Conservation (phyloP, 2,329 filamentous ascomycete species). For the Pseudocercospora pini-densiflorae region DNA sequence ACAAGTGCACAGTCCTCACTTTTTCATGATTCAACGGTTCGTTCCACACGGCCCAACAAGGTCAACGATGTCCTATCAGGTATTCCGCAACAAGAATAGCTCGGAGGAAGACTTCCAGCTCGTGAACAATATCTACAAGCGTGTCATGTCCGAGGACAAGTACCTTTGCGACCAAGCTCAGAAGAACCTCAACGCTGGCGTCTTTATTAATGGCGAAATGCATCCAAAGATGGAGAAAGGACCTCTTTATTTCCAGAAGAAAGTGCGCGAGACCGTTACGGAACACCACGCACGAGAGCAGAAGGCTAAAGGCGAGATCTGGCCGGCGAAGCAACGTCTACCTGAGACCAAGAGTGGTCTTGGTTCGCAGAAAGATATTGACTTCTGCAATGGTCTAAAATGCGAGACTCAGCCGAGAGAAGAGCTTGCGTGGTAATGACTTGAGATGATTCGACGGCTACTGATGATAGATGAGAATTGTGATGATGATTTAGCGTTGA, state of each 20-base stretch:
- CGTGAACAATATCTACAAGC: slow-evolving; percentile 65
- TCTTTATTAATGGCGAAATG: slow-evolving; percentile 67
- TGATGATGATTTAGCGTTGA: background rate
- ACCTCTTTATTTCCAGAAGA: slow-evolving; percentile 60
- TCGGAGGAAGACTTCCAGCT: slow-evolving; percentile 62
- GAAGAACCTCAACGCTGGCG: slow-evolving; percentile 63
- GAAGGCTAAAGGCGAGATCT: slow-evolving; percentile 53
- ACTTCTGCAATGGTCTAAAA: slow-evolving; percentile 36
- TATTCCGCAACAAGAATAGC: slow-evolving; percentile 65
- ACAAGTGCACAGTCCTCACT: slow-evolving; percentile 54
- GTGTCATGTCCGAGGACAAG: slow-evolving; percentile 69
- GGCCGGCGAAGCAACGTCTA: slow-evolving; percentile 54
- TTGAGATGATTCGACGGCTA: background rate
- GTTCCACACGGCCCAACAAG: slow-evolving; percentile 58
- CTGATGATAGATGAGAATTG: slow-evolving; percentile 1
- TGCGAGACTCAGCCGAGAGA: slow-evolving; percentile 29
- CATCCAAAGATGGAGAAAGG: slow-evolving; percentile 65
- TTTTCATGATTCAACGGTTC: slow-evolving; percentile 68
- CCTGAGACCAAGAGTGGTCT: slow-evolving; percentile 23
- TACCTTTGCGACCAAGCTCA: slow-evolving; percentile 64
- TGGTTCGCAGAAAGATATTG: slow-evolving; percentile 32
- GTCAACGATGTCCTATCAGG: slow-evolving; percentile 65
- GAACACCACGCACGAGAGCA: slow-evolving; percentile 51
- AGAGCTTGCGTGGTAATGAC: slow-evolving; percentile 35
- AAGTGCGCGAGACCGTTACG: slow-evolving; percentile 54